Evolutionary conservation across 177 flowering plant genomes (phyloP).

Genomic region (Vitis hybrid): DNA sequence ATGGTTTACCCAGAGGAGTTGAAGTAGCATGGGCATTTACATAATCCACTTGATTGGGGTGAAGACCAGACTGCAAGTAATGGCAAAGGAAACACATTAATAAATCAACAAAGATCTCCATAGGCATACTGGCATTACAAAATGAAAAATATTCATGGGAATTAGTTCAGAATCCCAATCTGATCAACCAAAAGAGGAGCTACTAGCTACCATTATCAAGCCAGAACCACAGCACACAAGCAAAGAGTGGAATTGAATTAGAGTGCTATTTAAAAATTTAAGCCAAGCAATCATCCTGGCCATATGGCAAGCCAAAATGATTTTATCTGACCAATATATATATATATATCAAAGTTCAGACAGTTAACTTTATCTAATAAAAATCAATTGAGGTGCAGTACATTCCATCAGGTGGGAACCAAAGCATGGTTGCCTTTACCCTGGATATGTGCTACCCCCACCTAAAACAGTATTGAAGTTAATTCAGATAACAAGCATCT

Average conservation of each 20-base stretch:
- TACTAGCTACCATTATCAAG: too few relatives aligned
- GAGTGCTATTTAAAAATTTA: too few relatives aligned
- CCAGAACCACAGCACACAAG: too few relatives aligned
- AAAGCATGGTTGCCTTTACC: neutral
- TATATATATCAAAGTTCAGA: neutral
- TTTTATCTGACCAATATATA: too few relatives aligned
- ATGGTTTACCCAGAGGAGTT: constrained; percentile 72
- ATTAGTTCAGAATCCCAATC: neutral
- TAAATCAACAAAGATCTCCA: neutral
- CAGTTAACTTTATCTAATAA: neutral
- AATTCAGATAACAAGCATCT: too few relatives aligned
- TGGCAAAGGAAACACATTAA: constrained; percentile 5
- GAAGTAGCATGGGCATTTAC: constrained; percentile 99
- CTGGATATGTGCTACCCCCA: too few relatives aligned
- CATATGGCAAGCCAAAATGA: neutral
- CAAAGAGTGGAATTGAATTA: too few relatives aligned
- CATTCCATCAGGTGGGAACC: too few relatives aligned
- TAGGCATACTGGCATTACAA: neutral
- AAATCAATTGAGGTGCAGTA: neutral
- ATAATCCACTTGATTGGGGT: constrained; percentile 76
- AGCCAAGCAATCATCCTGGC: neutral
- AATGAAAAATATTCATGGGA: neutral
- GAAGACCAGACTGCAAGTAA: constrained; percentile 74
- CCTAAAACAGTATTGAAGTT: neutral
- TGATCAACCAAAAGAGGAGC: neutral